Conservation (phyloP, 441 rosid species). For the Bruguiera hainesii region DNA sequence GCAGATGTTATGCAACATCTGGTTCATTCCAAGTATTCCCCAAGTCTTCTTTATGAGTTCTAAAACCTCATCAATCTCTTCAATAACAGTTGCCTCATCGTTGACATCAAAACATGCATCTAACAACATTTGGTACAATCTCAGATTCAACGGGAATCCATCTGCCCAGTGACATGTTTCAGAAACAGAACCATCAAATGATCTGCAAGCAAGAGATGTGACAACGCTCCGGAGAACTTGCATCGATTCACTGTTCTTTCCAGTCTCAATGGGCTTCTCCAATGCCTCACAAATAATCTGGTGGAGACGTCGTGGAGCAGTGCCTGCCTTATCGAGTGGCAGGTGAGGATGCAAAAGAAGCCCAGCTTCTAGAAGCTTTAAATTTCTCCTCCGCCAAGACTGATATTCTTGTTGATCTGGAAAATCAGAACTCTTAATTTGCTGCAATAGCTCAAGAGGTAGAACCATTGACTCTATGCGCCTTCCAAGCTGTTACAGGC, state of each 20-base stretch:
- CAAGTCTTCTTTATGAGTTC: slow-evolving; percentile 93
- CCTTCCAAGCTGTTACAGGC: slow-evolving; percentile 69
- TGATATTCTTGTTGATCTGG: slow-evolving; percentile 74
- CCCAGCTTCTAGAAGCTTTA: slow-evolving; percentile 90
- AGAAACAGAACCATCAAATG: slow-evolving; percentile 65
- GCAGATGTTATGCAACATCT: slow-evolving; percentile 78
- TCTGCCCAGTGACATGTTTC: slow-evolving; percentile 98
- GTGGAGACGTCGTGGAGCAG: slow-evolving; percentile 52
- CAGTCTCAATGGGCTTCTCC: slow-evolving; percentile 76
- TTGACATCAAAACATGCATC: slow-evolving; percentile 80
- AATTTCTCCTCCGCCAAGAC: slow-evolving; percentile 77
- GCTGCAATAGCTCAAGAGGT: slow-evolving; percentile 90
- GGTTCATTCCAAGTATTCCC: slow-evolving; percentile 85
- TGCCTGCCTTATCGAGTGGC: slow-evolving; percentile 55
- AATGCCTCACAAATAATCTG: slow-evolving; percentile 80
- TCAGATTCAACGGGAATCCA: slow-evolving; percentile 81
- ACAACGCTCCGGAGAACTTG: slow-evolving; percentile 82
- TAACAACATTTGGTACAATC: slow-evolving; percentile 76
- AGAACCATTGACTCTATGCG: slow-evolving; percentile 84
- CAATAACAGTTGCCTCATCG: slow-evolving; percentile 66
- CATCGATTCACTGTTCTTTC: slow-evolving; percentile 82
- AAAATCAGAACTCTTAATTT: slow-evolving; percentile 81
- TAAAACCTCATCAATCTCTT: slow-evolving; percentile 92
- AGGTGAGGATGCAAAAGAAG: slow-evolving; percentile 78
- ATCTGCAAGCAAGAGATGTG: slow-evolving; percentile 75